Evolutionary conservation across 78 protist species (phyloP).

Genomic region (Protostelium mycophagum): DNA sequence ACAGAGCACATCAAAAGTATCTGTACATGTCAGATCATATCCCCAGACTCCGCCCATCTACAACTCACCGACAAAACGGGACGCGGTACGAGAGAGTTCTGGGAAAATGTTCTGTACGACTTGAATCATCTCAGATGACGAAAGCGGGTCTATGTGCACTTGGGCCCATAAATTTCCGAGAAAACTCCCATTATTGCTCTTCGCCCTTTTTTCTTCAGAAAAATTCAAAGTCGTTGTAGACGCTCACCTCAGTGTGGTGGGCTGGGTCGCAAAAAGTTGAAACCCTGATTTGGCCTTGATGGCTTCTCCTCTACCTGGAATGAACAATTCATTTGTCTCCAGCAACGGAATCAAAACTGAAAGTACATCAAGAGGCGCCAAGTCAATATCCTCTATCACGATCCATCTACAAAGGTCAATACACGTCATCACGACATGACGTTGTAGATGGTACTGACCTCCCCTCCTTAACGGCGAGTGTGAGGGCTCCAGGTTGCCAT

Average conservation of each 20-base stretch:
- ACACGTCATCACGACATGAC: slow-evolving; percentile 15
- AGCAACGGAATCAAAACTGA: slow-evolving; percentile 81
- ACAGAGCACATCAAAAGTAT: not conserved
- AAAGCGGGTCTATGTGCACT: slow-evolving; percentile 26
- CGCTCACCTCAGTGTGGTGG: slow-evolving; percentile 32
- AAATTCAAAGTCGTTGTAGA: not conserved
- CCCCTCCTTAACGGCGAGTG: slow-evolving; percentile 69
- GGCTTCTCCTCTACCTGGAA: slow-evolving; percentile 76
- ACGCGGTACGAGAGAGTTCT: slow-evolving; percentile 13
- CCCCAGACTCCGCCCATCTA: not conserved
- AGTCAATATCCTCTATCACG: slow-evolving; percentile 92
- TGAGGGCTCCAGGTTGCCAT: slow-evolving; percentile 93
- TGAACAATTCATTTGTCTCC: slow-evolving; percentile 61
- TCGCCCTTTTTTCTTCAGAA: not conserved
- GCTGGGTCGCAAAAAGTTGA: slow-evolving; percentile 87
- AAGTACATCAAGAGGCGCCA: slow-evolving; percentile 86
- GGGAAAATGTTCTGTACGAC: slow-evolving; percentile 48
- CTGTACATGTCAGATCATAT: not conserved
- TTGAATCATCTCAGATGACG: slow-evolving; percentile 25
- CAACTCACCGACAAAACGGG: slow-evolving; percentile 51
- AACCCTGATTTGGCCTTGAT: slow-evolving; percentile 82
- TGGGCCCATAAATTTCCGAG: slow-evolving; percentile 52
- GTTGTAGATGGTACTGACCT: too few species aligned
- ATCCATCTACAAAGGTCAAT: slow-evolving; percentile 82
- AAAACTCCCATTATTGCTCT: slow-evolving; percentile 25